Conservation (phyloP, 768 basidiomycete species). For the Daedalea quercina region DNA sequence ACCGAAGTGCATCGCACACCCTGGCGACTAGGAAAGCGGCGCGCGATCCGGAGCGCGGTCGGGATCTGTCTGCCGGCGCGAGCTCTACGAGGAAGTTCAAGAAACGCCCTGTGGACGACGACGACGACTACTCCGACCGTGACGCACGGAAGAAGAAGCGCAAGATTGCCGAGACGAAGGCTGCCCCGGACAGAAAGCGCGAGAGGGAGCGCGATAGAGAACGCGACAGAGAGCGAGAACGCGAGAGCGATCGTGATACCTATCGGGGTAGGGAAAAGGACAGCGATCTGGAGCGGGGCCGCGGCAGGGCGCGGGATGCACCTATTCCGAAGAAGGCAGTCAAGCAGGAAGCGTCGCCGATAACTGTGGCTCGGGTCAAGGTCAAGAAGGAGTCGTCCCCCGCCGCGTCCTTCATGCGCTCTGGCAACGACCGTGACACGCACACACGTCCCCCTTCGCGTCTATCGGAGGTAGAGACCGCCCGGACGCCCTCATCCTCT, state of each 20-base stretch:
- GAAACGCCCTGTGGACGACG: conserved; percentile 11
- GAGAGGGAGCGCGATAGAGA: conserved; percentile 3
- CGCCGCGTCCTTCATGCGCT: conserved; percentile 12
- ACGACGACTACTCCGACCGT: conserved; percentile 13
- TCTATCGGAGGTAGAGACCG: conserved; percentile 7
- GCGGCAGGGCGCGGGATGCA: conserved; percentile 6
- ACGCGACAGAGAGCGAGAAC: conserved; percentile 10
- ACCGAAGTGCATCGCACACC: not conserved
- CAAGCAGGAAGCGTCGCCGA: conserved; percentile 17
- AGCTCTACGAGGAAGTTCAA: conserved; percentile 15
- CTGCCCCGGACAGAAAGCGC: not conserved
- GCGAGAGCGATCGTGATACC: conserved; percentile 1
- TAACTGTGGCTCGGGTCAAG: conserved; percentile 22
- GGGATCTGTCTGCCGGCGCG: conserved; percentile 2
- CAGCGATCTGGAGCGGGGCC: not conserved
- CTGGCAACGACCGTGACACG: conserved; percentile 8
- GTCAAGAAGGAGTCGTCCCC: conserved; percentile 30
- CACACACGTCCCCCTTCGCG: not conserved
- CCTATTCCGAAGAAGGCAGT: conserved; percentile 29
- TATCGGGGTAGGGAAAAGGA: not conserved
- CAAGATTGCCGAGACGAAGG: not conserved
- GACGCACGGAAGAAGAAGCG: not conserved
- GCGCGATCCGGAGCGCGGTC: conserved; percentile 10
- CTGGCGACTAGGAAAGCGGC: not conserved
- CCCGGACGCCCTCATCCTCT: conserved; percentile 7